Base-by-base conservation (phyloP, 1,284 basidiomycete genomes). In the Pyrrhoderma lamaoense region DNA sequence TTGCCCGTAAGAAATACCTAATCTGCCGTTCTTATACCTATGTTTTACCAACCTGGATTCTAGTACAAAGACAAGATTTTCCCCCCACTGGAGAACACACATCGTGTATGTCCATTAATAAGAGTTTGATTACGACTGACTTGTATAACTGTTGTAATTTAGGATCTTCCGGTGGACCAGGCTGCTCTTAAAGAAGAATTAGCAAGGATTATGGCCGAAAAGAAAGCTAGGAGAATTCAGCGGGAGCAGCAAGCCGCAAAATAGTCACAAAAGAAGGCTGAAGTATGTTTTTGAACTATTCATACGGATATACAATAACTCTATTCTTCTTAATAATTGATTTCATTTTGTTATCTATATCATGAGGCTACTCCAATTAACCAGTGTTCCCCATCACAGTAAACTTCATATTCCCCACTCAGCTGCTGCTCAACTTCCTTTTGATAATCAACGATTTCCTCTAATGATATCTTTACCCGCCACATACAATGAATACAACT, bases 21-120 rank as follows among this genome's bases (percentile, higher is more conserved):
- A 45, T 23, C 1, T 21, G 11, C 45, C 14, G n/a, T 7, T 14
- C 21, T 40, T 51, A 19, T 27, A 34, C 19, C 5, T 37, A 8
- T 16, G 19, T 19, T 42, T 40, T 22, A 56, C 16, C 27, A 13
- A 34, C 49, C 42, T 48, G 27, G n/a, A 40, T 2, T 44, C 19
- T 42, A 89, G 86, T 89, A 89, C 62, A 79, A 81, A 63, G 77
- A 85, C 46, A 78, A 73, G 60, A 69, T 89, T 21, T 85, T 88
- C 60, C 85, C 85, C 31, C 69, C 78, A 8, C 65, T 77, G 22
- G 75, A 82, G 51, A 74, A 77, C 53, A 73, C 75, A 21, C 67
- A 72, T 44, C 71, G 76, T 55, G 83, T 81, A 65, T 37, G 23
- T 34, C 50, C 18, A 14, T 39, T 8, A 27, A 39, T 22, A 45